These are phyloP conservation scores for Ceratobasidium sp. DNA, from an alignment of 1,284 basidiomycete species.

Conservation along the genomic window DNA sequence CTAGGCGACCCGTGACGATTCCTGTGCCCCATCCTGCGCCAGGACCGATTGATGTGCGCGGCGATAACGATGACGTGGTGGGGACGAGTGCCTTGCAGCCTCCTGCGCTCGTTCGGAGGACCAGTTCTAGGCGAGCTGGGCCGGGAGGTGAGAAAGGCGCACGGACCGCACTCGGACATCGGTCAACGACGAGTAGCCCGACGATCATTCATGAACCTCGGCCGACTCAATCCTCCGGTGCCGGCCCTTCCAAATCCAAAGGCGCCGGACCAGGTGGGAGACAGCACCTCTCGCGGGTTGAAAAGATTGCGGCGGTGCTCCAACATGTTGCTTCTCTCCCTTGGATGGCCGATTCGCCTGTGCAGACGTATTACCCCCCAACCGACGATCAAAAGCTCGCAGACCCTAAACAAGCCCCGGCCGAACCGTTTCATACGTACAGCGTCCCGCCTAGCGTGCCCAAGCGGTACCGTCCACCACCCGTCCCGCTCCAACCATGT, in stretches of 20 bases:
- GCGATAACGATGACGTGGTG: neutral
- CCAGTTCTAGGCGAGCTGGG: neutral
- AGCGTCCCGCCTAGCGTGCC: slow-evolving; percentile 13
- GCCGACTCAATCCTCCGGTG: neutral
- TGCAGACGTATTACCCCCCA: slow-evolving; percentile 33
- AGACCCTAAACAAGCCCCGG: neutral
- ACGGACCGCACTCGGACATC: slow-evolving; percentile 5
- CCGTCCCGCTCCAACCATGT: slow-evolving; percentile 2
- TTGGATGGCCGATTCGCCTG: slow-evolving; percentile 16
- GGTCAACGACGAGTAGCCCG: slow-evolving; percentile 38
- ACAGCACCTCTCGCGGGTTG: slow-evolving; percentile 34
- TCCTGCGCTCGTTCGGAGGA: slow-evolving; percentile 17
- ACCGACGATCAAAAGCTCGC: slow-evolving; percentile 12
- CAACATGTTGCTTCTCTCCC: slow-evolving; percentile 37
- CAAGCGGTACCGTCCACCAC: slow-evolving; percentile 31
- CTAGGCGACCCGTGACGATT: slow-evolving; percentile 14
- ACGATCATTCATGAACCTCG: slow-evolving; percentile 23
- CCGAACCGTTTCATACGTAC: slow-evolving; percentile 32
- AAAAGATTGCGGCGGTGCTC: slow-evolving; percentile 35
- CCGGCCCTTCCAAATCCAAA: neutral
- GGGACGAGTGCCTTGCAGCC: slow-evolving; percentile 20
- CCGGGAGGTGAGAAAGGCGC: neutral
- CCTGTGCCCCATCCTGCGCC: slow-evolving; percentile 41
- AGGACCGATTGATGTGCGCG: slow-evolving; percentile 29
- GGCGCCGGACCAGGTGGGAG: neutral